Base-by-base conservation (phyloP, 2,329 filamentous ascomycete species). In the Knufia fluminis region DNA sequence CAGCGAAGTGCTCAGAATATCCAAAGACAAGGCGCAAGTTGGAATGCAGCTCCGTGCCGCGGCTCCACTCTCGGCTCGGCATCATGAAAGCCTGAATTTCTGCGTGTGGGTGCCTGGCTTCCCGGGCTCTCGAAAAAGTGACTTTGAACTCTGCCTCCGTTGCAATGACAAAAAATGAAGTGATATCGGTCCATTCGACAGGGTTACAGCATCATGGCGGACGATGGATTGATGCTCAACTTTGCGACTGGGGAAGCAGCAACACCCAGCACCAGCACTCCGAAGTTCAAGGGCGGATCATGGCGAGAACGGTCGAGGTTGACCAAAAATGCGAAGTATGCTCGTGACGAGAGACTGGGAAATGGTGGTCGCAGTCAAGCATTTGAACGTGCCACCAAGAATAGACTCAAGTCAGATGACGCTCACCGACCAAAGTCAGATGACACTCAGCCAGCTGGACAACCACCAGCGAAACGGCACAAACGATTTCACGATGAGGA, bases 151-250 rank as follows among this genome's bases (percentile, higher is more conserved):
- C 26, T 28, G 6, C 6, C 12, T 6, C 26, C 26, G 6, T 28
- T n/a, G n/a, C n/a, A n/a, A n/a, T n/a, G n/a, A n/a, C n/a, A n/a
- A n/a, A 6, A 28, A 28, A 28, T 28, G 6, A 28, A 6, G 6
- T 8, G 2, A 19, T 24, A 31, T n/a, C 19, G 10, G 19, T 20
- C 20, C 17, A 20, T 45, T 24, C 12, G 14, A 23, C 16, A 19
- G 4, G 23, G 16, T 2, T 16, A 20, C 17, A 16, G 7, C 47
- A 59, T 45, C 54, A 96, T 97, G 90, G 86, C 86, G 46, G 90
- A 97, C 72, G 86, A 94, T 81, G 89, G 89, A 59, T 85, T 98
- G 80, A 78, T 96, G 50, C 74, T 97, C 64, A 97, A 97, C 61
- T 96, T 97, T 65, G 82, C 88, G 60, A 72, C 95, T 50, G 77